Evolutionary conservation across 345 rosid species (phyloP), one percentile per base, ranked within the genome.

Genomic region (Populus davidiana): DNA sequence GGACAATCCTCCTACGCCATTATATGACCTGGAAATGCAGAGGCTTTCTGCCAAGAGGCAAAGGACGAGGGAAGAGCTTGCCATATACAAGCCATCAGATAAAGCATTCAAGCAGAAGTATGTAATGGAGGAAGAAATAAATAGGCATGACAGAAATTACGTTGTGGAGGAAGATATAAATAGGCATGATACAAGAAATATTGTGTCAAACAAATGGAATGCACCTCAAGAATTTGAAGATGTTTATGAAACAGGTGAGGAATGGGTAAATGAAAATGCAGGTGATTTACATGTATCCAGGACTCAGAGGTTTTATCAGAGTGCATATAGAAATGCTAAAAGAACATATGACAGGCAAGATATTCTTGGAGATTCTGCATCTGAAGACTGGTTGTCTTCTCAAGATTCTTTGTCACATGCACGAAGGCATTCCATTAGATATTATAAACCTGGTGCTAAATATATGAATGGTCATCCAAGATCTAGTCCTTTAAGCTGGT

Each of bases 201-300:
- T 66, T 43, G 59, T 81, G 77, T 74, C 87, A 62, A 79, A 81
- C 52, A 85, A 84, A 72, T 75, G 84, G 81, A 76, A 69, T 75
- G 75, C 27, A 72, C 33, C 79, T 75, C 80, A 73, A 50, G 84
- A 84, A 49, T 82, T 73, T 82, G 86, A 74, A 59, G 85, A 83
- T 71, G 79, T 49, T 35, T 85, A 76, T 79, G 88, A 82, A 27
- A 77, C 47, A 76, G 79, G 81, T 1, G 88, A 83, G 67, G 85
- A 84, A 79, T 81, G 81, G 88, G 80, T 80, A 43, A 78, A 83
- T 70, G 86, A 78, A 79, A 87, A 84, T 64, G 77, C 47, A 74
- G 74, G 68, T 74, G 80, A 43, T 66, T 67, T 73, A 68, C 81
- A 75, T 80, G 77, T 67, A 25, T 74, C 85, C 18, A 78, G 78